Base-by-base conservation (phyloP, 177 flowering plant genomes). In the Vitis hybrid region DNA sequence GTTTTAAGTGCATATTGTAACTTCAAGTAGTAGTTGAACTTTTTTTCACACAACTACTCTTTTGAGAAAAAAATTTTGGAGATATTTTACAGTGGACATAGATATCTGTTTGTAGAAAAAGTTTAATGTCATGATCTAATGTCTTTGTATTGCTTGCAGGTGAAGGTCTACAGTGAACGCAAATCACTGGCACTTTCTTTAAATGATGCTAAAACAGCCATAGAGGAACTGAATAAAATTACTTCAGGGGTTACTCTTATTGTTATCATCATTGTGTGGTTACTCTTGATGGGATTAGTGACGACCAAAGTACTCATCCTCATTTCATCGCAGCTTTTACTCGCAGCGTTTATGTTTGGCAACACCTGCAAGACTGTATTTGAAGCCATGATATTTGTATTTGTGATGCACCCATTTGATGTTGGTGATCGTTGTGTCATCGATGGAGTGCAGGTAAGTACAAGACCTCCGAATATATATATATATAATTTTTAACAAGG, bases 391-490 rank as follows among this genome's bases (percentile, higher is more conserved):
- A 82, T 94, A 56, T 92, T 94, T 71, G 94, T 92, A 15, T 94
- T 94, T 64, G 89, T 91, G 72, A 92, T 88, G 96, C 98, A 93
- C 75, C 97, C 97, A n/a, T 94, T 85, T 80, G 98, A 92, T 71
- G 98, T 94, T 15, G 97, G 98, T 15, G 97, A 94, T 75, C 89
- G 94, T 15, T 94, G 98, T 76, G 97, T 91, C 65, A 74, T 94
- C 65, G 98, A 94, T 74, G 97, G 98, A 62, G 86, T 90, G 39
- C 92, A 87, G 92, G 98, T 91, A 80, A 79, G 12, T 55, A 8
- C 60, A 60, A 9, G 21, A 26, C 54, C 14, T 18, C 26, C 3
- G 3, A 23, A 2, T 19, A 30, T 19, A 48, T n/a, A 52, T 57
- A 58, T 7, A 2, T 19, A 30, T 15, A 48, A 55, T 6, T 39